Evolutionary conservation across 805 yeast species (phyloP).

Genomic region (Candida mattraensis): DNA sequence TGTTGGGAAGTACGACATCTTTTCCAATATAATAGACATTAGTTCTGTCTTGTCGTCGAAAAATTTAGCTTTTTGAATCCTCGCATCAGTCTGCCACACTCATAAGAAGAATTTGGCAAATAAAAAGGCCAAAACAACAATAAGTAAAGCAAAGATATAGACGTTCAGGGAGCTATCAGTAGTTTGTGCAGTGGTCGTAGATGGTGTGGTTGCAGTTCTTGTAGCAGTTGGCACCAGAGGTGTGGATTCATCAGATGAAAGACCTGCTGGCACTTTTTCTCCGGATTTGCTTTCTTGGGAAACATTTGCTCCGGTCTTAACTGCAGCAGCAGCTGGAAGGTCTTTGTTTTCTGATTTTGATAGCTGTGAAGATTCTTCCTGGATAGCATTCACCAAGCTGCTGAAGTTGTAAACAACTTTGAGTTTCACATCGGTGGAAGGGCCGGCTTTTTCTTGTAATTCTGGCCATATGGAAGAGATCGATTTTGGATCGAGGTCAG

Average conservation of each 20-base stretch:
- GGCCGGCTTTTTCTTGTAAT: slow-evolving; percentile 55
- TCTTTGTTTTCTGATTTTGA: slow-evolving; percentile 19
- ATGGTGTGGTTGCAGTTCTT: slow-evolving; percentile 4
- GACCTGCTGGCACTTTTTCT: slow-evolving; percentile 1
- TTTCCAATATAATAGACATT: too few relatives aligned
- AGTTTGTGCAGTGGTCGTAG: slow-evolving; percentile 5
- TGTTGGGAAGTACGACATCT: too few relatives aligned
- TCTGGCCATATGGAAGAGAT: slow-evolving; percentile 75
- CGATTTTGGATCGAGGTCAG: slow-evolving; percentile 50
- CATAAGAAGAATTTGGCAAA: slow-evolving; percentile 18
- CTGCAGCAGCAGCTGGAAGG: slow-evolving; percentile 16
- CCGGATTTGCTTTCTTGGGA: slow-evolving; percentile 3
- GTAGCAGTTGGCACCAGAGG: slow-evolving; percentile 12
- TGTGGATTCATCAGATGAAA: slow-evolving; percentile 4
- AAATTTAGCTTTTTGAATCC: too few relatives aligned
- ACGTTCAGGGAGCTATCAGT: slow-evolving; percentile 12
- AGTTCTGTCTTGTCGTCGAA: slow-evolving; percentile 1
- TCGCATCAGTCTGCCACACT: slow-evolving; percentile 1
- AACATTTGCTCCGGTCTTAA: slow-evolving; percentile 9
- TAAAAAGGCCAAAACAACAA: slow-evolving; percentile 23
- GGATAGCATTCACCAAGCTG: slow-evolving; percentile 31
- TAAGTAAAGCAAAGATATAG: slow-evolving; percentile 20
- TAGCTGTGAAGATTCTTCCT: slow-evolving; percentile 29
- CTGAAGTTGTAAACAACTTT: slow-evolving; percentile 34
- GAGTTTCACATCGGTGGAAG: slow-evolving; percentile 30